These are phyloP conservation scores for Withania somnifera DNA, from an alignment of 305 asterid species.

Conservation along the genomic window DNA sequence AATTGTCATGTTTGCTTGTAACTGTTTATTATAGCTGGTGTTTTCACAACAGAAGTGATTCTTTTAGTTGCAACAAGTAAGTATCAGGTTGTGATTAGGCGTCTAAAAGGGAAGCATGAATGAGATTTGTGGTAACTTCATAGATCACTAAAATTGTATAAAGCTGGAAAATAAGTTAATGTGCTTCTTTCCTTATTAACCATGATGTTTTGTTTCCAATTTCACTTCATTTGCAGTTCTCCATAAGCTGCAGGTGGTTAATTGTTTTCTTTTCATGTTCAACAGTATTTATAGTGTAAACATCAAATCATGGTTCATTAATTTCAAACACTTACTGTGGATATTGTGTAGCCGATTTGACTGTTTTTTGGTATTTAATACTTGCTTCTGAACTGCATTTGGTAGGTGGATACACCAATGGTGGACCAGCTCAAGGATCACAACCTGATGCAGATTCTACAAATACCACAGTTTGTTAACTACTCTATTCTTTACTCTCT, in stretches of 20 bases:
- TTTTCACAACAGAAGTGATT: not conserved
- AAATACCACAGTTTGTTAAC: conserved; percentile 76
- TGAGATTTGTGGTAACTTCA: not conserved
- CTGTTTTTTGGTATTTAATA: not conserved
- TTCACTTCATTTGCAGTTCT: not conserved
- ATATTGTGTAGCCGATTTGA: not conserved
- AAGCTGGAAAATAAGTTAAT: not conserved
- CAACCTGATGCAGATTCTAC: conserved; percentile 76
- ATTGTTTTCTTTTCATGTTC: not conserved
- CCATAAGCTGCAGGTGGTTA: not conserved
- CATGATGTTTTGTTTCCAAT: not conserved
- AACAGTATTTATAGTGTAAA: not conserved
- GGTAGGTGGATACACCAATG: conserved; percentile 72
- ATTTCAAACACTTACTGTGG: not conserved
- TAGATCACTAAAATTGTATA: not conserved
- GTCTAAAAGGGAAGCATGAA: not conserved
- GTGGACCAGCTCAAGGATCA: conserved; percentile 49
- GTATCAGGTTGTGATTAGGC: not conserved
- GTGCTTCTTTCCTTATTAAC: not conserved
- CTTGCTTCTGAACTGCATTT: conserved; percentile 5
- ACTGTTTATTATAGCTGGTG: not conserved
- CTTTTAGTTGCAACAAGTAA: not conserved
- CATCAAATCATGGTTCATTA: not conserved
- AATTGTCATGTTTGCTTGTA: not conserved
- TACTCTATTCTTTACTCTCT: conserved; percentile 3